Evolutionary conservation across 805 yeast genomes (phyloP), one percentile per base, ranked within the genome.

Genomic region (Saccharomycopsis sp.): DNA sequence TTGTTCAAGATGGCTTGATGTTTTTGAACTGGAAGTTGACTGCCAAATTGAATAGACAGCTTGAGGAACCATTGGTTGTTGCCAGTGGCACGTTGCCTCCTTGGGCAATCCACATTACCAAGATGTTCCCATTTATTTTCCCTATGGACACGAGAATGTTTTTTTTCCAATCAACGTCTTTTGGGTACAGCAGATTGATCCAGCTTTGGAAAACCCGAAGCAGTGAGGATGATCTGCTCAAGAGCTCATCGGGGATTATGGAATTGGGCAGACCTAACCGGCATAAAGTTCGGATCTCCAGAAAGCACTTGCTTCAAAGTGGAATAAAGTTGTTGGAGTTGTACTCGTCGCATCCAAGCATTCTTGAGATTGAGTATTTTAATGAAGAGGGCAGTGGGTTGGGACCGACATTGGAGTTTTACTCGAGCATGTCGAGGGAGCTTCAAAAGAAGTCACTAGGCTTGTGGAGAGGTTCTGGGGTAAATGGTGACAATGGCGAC

Each of bases 371-470:
- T 42, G 95, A 88, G 56, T 89, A 82, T 53, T 75, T 70, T 48
- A 87, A 80, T 49, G 98, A 89, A 57, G 95, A 71, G 5, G 98
- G 97, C n/a, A 80, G 95, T 0, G 98, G 98, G 0, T 62, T 87
- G 34, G 98, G 98, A 0, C 98, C 98, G 3, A 89, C 98, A 0
- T 65, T 88, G 48, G 98, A 89, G 59, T 89, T 92, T 54, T 89
- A 86, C 54, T 77, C 96, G 0, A 64, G 69, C 12, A 86, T 84
- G 2, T 86, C 96, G 0, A 74, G 67, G 42, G 87, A 79, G 48
- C 86, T 89, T 56, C 63, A 80, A 1, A 68, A 63, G 49, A 69
- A 67, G 38, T 67, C 66, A 20, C 59, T 79, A 35, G 60, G 59
- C 6, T 63, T 92, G 64, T 89, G 97, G 97, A 69, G 94, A 50